Base-by-base conservation (phyloP, 2,329 filamentous ascomycete species). In the Stachybotrys elegans region DNA sequence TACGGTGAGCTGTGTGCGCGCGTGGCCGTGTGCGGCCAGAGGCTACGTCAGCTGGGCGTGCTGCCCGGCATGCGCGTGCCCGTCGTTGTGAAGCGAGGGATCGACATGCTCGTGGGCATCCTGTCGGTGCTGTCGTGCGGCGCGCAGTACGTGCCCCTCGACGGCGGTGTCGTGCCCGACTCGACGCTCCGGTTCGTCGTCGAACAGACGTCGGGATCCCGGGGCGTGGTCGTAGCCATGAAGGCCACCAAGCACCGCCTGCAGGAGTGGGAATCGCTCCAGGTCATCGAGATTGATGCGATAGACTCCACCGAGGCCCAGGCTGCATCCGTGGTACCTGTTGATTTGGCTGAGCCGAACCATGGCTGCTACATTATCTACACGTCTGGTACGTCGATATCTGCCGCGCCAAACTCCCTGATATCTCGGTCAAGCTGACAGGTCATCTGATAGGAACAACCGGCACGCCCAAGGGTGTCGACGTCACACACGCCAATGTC, bases 141-240 rank as follows among this genome's bases (percentile, higher is more conserved):
- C 12, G 78, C 72, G 17, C 76, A 81, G 47, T 81, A 82, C 52
- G 70, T 81, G 5, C 78, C 78, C 3, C 66, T 82, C 1, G 78
- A 82, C 48, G 77, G 78, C 14, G 72, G 73, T 8, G 68, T 77
- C 16, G 71, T 74, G 11, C 64, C 73, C 1, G 70, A 74, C 35
- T 63, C 64, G 23, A 70, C 71, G 2, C 60, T 81, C 4, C 59
- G 60, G 13, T 70, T 76, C 47, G 74, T 78, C 32, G 61, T 79
- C 40, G 54, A 63, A 12, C 68, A 79, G 49, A 70, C 73, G 2
- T 58, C 60, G 4, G 65, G 69, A 4, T 55, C 55, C 3, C 60
- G 37, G n/a, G 37, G 37, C 12, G 37, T 72, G 35, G 62, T 72
- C 12, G 55, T 79, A 3, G 78, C 72, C 49, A 58, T 78, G 5